phyloP scores from a whole-genome alignment of 148 eudicot species.

The Camellia japonica region DNA sequence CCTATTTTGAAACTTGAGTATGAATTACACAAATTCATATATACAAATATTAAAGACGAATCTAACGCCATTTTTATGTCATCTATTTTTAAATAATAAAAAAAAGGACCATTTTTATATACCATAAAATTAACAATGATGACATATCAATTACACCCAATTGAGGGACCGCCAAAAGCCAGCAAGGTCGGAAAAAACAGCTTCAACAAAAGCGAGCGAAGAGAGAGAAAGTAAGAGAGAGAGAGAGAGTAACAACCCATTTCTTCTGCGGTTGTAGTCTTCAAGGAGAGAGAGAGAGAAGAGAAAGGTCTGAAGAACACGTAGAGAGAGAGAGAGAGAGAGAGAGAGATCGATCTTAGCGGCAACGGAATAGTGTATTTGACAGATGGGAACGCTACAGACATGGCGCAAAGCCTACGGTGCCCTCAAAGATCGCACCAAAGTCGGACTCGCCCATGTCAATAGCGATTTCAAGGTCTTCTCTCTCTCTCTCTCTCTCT shows the following conservation, averaged over 20 bases:
- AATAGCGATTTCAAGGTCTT: constrained; percentile 85
- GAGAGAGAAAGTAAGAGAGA: neutral
- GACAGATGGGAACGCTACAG: constrained; percentile 66
- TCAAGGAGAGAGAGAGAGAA: constrained; percentile 8
- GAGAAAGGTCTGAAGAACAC: neutral
- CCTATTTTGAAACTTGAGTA: too few species aligned
- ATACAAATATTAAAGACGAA: too few species aligned
- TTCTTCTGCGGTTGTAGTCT: too few species aligned
- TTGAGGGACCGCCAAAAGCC: too few species aligned
- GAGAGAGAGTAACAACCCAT: neutral
- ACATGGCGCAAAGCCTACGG: constrained; percentile 87
- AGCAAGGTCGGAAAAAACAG: too few species aligned
- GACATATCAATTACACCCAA: too few species aligned
- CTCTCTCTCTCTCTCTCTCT: neutral
- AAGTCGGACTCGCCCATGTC: constrained; percentile 90
- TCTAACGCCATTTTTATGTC: too few species aligned
- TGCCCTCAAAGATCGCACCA: constrained; percentile 86
- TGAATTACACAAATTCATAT: too few species aligned
- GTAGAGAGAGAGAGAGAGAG: constrained; percentile 5
- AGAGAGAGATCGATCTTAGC: constrained; percentile 16
- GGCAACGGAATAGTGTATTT: constrained; percentile 14
- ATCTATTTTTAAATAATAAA: too few species aligned
- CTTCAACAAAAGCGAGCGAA: neutral
- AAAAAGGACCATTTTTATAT: too few species aligned
- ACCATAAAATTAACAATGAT: too few species aligned